These are phyloP conservation scores for Cladosporium sphaerospermum DNA, from an alignment of 2,329 filamentous ascomycete species.

Conservation along the genomic window DNA sequence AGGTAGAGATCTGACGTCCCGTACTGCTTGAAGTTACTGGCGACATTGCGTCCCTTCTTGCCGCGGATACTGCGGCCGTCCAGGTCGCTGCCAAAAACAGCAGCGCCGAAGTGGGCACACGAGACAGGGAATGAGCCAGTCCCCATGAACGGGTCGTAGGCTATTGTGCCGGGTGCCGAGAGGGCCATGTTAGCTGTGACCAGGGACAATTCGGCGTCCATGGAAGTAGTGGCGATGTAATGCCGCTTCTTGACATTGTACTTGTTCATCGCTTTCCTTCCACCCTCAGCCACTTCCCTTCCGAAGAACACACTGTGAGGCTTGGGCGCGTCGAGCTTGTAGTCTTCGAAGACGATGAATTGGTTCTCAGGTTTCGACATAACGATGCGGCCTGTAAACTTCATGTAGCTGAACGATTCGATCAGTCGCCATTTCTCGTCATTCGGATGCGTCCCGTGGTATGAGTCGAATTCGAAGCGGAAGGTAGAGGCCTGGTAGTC, in stretches of 20 bases:
- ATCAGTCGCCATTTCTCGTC: slow-evolving; percentile 67
- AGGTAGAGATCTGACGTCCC: slow-evolving; percentile 59
- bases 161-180: slow-evolving; percentile 73
- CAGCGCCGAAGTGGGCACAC: slow-evolving; percentile 81
- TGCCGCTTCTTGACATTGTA: slow-evolving; percentile 88
- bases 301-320: slow-evolving; percentile 65
- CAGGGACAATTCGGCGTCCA: slow-evolving; percentile 91
- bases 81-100: slow-evolving; percentile 83
- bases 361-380: slow-evolving; percentile 68
- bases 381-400: slow-evolving; percentile 68
- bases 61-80: slow-evolving; percentile 85
- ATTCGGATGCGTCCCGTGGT: slow-evolving; percentile 62
- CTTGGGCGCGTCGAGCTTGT: slow-evolving; percentile 49
- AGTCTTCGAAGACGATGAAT: slow-evolving; percentile 81
- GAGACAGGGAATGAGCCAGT: slow-evolving; percentile 90
- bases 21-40: slow-evolving; percentile 82
- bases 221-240: slow-evolving; percentile 94
- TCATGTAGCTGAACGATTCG: slow-evolving; percentile 72
- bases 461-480: slow-evolving; percentile 79
- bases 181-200: slow-evolving; percentile 87
- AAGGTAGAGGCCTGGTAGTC: slow-evolving; percentile 63
- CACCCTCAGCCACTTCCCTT: slow-evolving; percentile 60
- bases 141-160: slow-evolving; percentile 93
- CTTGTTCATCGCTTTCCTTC: slow-evolving; percentile 60
- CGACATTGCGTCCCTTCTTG: slow-evolving; percentile 48